Conservation (phyloP, 2,329 filamentous ascomycete genomes). For the Aspergillus luchuensis region DNA sequence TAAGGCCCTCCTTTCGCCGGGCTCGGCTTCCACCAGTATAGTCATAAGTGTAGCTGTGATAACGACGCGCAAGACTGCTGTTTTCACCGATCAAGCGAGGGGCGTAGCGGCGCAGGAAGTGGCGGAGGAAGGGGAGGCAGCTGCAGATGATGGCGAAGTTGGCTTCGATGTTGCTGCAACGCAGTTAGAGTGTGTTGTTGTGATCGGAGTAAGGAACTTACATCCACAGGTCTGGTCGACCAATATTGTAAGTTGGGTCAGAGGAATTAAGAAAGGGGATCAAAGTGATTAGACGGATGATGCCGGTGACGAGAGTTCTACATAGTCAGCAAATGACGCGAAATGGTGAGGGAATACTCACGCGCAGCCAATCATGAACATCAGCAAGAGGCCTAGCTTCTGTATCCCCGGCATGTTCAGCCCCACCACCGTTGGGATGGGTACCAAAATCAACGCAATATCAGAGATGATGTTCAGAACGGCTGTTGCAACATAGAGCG, state of each 20-base stretch:
- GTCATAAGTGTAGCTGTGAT: conserved; percentile 11
- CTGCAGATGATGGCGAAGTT: conserved; percentile 30
- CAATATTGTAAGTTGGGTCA: conserved; percentile 18
- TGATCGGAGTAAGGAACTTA: conserved; percentile 6
- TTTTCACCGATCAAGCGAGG: conserved; percentile 24
- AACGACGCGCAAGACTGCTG: conserved; percentile 15
- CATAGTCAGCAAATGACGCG: background rate
- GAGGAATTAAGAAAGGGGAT: conserved; percentile 16
- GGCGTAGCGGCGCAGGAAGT: conserved; percentile 26
- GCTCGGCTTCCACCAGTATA: conserved; percentile 10
- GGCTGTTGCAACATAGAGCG: conserved; percentile 20
- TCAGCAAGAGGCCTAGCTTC: conserved; percentile 23
- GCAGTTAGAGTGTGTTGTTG: background rate
- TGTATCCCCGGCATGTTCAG: conserved; percentile 26
- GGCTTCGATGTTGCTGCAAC: conserved; percentile 27
- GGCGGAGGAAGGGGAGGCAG: conserved; percentile 28
- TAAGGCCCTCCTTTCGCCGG: conserved; percentile 16
- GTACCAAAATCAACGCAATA: conserved; percentile 23
- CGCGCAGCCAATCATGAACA: conserved; percentile 30
- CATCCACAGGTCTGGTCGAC: conserved; percentile 20
- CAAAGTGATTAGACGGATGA: conserved; percentile 23
- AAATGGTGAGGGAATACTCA: conserved; percentile 12
- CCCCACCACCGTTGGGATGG: conserved; percentile 21
- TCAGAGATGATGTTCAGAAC: conserved; percentile 26
- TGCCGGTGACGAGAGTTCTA: conserved; percentile 24